Conservation (phyloP, 495 filamentous ascomycete species). For the Penicillium verhagenii region DNA sequence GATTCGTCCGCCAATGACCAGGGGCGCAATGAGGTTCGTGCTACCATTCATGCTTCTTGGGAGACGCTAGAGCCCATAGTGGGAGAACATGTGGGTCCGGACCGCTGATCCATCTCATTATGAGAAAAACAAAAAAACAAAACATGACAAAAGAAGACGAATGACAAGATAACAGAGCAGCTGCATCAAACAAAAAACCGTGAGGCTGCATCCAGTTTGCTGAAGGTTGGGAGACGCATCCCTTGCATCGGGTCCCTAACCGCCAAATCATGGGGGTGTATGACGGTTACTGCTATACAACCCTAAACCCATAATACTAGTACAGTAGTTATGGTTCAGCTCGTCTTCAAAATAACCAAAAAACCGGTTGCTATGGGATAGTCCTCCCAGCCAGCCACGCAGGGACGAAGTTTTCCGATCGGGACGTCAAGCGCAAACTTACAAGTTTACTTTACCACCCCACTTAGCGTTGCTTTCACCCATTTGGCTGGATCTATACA, state of each 20-base stretch:
- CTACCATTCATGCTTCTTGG: conserved; percentile 9
- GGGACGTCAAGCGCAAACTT: conserved; percentile 1
- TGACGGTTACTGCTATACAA: too few species aligned
- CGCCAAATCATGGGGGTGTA: neutral
- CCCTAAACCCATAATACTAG: too few species aligned
- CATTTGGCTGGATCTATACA: conserved; percentile 20
- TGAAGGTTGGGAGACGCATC: neutral
- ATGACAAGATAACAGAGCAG: too few species aligned
- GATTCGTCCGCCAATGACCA: conserved; percentile 15
- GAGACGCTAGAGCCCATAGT: conserved; percentile 16
- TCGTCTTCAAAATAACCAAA: neutral
- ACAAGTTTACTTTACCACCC: neutral
- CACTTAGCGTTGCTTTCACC: conserved; percentile 12
- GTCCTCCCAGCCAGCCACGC: conserved; percentile 20
- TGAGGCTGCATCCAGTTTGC: neutral
- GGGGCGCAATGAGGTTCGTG: conserved; percentile 15
- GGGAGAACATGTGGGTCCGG: conserved; percentile 28
- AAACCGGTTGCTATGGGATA: conserved; percentile 11
- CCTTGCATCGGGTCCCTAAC: neutral
- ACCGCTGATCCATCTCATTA: conserved; percentile 16
- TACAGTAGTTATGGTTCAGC: neutral
- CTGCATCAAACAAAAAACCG: neutral
- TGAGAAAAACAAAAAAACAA: neutral
- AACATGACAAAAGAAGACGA: neutral
- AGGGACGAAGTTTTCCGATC: conserved; percentile 1